A percentile compares a stretch with the other conserved stretches of the same genome.
Conservation (phyloP, 208 protist genomes). For the Wallacemonas sp. region DNA sequence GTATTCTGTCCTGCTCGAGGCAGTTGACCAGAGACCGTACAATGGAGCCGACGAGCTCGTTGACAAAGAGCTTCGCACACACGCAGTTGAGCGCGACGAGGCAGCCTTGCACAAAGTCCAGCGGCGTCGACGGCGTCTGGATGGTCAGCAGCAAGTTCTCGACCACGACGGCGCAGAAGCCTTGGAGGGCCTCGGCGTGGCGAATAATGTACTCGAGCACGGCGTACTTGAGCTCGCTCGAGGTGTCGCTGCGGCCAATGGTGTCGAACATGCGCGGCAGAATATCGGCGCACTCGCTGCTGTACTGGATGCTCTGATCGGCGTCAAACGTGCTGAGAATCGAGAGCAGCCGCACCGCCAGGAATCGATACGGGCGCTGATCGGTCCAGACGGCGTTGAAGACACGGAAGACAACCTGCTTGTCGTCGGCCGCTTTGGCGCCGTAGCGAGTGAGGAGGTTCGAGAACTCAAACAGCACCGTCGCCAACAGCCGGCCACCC, state of each 20-base stretch:
- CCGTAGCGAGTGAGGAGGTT: slow-evolving; percentile 74
- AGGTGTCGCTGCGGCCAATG: slow-evolving; percentile 52
- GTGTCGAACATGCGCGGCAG: slow-evolving; percentile 78
- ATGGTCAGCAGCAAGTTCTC: slow-evolving; percentile 62
- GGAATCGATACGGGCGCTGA: slow-evolving; percentile 63
- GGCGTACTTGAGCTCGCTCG: slow-evolving; percentile 61
- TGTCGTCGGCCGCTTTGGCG: slow-evolving; percentile 39
- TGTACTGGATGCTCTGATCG: slow-evolving; percentile 43
- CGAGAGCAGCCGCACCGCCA: slow-evolving; percentile 76
- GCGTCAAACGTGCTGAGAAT: slow-evolving; percentile 59
- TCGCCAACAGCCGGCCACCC: slow-evolving; percentile 50
- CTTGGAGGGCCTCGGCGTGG: slow-evolving; percentile 63
- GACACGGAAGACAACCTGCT: slow-evolving; percentile 52
- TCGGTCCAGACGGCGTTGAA: slow-evolving; percentile 70
- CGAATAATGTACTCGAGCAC: slow-evolving; percentile 79
- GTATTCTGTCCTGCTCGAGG: slow-evolving; percentile 37
- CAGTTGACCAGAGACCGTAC: slow-evolving; percentile 69
- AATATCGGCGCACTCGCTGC: slow-evolving; percentile 42
- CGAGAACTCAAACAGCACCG: slow-evolving; percentile 71
- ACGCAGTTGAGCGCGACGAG: slow-evolving; percentile 69
- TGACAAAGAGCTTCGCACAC: slow-evolving; percentile 61
- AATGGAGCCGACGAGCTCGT: slow-evolving; percentile 79
- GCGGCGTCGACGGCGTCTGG: slow-evolving; percentile 33
- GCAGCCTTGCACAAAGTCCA: slow-evolving; percentile 58
- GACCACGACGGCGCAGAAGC: slow-evolving; percentile 57